Base-by-base conservation (phyloP, 495 filamentous ascomycete species). In the Xylaria intraflava region DNA sequence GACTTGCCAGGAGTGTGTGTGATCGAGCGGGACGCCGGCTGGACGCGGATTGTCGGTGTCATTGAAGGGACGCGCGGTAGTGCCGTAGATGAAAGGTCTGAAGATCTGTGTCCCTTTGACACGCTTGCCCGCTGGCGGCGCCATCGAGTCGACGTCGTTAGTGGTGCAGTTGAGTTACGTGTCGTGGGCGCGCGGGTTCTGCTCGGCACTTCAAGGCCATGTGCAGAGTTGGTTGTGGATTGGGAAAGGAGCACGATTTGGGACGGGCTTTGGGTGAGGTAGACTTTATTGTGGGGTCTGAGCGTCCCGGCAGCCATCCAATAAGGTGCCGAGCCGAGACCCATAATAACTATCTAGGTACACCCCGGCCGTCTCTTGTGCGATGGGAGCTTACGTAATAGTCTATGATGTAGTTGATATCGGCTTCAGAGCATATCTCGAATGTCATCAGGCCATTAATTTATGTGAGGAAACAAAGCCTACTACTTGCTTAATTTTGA, bases 1-100 rank as follows among this genome's bases (percentile, higher is more conserved):
- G 36, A 98, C 86, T 57, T 85, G 86, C 92, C 92, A 98, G 62
- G 85, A 84, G 71, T 96, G 94, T 26, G 92, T 97, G 75, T 98
- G 93, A 70, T 95, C 90, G 41, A 83, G 62, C 29, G 90, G 85
- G 56, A 84, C 78, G 57, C 81, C 78, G 53, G 78, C 69, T 7
- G 87, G 84, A 33, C 78, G 76, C n/a, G 73, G 74, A 63, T 80
- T 78, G 41, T 71, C 69, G 44, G 68, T 72, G 36, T 72, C 69
- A 65, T 88, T 83, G 70, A 90, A 88, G n/a, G 77, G 83, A 49
- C 74, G 78, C 24, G 89, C 88, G 53, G 84, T 84, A 53, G 83
- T 88, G 66, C 89, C 89, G 72, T 88, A 90, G 55, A 92, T 79
- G 68, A 93, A 91, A 35, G 87, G 87, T 5, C 89, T 81, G 67